Evolutionary conservation across 352 stramenopile genomes (phyloP), one percentile per base, ranked within the genome.

Genomic region (Globisporangium nodosum): DNA sequence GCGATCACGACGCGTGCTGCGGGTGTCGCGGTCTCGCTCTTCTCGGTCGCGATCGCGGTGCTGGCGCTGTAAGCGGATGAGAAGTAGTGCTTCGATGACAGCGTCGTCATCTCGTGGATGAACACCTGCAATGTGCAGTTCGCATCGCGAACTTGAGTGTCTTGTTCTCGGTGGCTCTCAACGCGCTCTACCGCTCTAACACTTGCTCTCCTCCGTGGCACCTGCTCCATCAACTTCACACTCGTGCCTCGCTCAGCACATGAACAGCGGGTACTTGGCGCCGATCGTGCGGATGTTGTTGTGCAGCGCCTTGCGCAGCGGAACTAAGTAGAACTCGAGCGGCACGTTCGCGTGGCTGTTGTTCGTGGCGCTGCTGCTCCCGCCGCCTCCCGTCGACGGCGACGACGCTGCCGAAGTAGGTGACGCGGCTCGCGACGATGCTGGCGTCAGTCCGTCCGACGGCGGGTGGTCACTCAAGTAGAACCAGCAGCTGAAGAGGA

Each of bases 401-500:
- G 76, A 86, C 2, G 76, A 83, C 1, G 66, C 64, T 0, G 71
- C 73, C 9, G 76, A 83, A 21, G 75, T 74, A 1, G 75, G 75
- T 4, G 75, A 85, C 33, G 73, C 66, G 2, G 73, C 66, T 5
- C 73, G 67, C 0, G 73, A 82, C 27, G 75, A 78, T 3, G 69
- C 69, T 6, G 75, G 75, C 20, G 75, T 82, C 0, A 69, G 64
- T 0, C 63, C 74, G 3, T 68, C 69, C 1, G 55, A 66, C 7
- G 85, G 85, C 8, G 85, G 82, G 31, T 91, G 77, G 51, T 94
- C 83, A 1, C 76, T 75, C 47, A 94, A 71, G 60, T 86, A 94
- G 58, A 88, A 90, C 85, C 85, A 94, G 59, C 81, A 89, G 63
- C 78, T 88, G 39, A 91, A 90, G 42, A 94, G 73, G 55, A 94